Conservation (phyloP, 2,329 filamentous ascomycete genomes). For the Pestalotiopsis sp. region DNA sequence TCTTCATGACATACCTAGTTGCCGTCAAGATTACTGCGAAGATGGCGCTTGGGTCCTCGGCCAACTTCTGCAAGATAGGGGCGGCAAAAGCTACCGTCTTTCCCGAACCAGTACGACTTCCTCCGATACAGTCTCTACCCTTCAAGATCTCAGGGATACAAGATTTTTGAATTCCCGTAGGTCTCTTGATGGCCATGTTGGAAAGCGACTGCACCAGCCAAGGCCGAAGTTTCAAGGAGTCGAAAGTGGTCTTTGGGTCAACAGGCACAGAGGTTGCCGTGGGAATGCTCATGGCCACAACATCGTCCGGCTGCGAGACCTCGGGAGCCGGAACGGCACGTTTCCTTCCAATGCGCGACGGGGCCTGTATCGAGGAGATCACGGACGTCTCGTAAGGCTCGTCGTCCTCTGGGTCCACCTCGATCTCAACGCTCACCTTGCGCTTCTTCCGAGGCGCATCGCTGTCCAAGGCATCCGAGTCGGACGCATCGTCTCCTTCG, state of each 20-base stretch:
- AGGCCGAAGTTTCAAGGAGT: slow-evolving; percentile 72
- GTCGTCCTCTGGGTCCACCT: slow-evolving; percentile 35
- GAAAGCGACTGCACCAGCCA: slow-evolving; percentile 85
- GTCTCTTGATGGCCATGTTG: slow-evolving; percentile 79
- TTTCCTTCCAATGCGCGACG: slow-evolving; percentile 55
- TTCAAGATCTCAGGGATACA: slow-evolving; percentile 93
- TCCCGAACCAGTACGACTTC: slow-evolving; percentile 91
- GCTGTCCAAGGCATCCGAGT: slow-evolving; percentile 52
- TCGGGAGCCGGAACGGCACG: slow-evolving; percentile 14
- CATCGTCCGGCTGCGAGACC: slow-evolving; percentile 15
- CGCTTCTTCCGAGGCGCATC: slow-evolving; percentile 38
- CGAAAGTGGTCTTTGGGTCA: slow-evolving; percentile 67
- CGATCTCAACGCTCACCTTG: slow-evolving; percentile 26
- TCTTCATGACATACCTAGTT: slow-evolving; percentile 59
- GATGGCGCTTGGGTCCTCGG: slow-evolving; percentile 87
- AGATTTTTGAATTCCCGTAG: slow-evolving; percentile 89
- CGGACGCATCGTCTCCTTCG: slow-evolving; percentile 23
- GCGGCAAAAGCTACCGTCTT: slow-evolving; percentile 97
- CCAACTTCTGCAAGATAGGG: slow-evolving; percentile 92
- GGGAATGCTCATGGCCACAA: not conserved
- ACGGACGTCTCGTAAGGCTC: slow-evolving; percentile 36
- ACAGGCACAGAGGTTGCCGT: slow-evolving; percentile 44
- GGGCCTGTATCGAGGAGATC: slow-evolving; percentile 49
- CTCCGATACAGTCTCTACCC: slow-evolving; percentile 92
- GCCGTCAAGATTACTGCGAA: slow-evolving; percentile 89